These are phyloP conservation scores for Podaxis sp. DNA, from an alignment of 768 basidiomycete species.

Conservation along the genomic window DNA sequence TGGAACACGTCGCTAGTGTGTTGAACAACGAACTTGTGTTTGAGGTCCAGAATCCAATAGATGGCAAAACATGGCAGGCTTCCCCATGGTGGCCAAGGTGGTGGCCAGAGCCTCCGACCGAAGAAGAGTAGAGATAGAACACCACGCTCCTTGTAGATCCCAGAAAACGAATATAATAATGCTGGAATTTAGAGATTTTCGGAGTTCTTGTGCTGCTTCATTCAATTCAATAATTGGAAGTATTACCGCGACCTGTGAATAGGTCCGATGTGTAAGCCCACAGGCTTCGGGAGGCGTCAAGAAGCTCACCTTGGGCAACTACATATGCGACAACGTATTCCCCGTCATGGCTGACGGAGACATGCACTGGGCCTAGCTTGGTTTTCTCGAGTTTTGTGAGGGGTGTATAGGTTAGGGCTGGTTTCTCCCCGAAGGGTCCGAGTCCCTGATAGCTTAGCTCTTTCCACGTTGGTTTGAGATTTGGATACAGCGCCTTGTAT, in stretches of 20 bases:
- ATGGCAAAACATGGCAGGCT: conserved; percentile 40
- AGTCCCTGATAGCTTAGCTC: conserved; percentile 53
- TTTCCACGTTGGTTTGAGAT: conserved; percentile 66
- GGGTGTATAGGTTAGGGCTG: conserved; percentile 44
- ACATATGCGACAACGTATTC: conserved; percentile 74
- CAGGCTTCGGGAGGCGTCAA: neutral
- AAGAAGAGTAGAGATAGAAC: conserved; percentile 9
- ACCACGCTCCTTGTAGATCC: neutral
- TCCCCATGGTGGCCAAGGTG: conserved; percentile 68
- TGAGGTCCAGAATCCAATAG: conserved; percentile 34
- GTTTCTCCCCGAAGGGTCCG: conserved; percentile 29
- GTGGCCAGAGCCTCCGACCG: conserved; percentile 37
- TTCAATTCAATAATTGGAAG: neutral
- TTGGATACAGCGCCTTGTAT: conserved; percentile 81
- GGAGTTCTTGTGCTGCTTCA: neutral
- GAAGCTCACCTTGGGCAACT: conserved; percentile 45
- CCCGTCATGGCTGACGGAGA: conserved; percentile 81
- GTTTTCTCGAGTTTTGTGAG: conserved; percentile 16
- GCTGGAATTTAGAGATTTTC: neutral
- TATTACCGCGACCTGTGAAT: neutral
- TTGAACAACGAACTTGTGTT: conserved; percentile 46
- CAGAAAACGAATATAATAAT: neutral
- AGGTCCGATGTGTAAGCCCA: neutral
- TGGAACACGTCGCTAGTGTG: conserved; percentile 67
- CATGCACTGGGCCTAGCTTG: conserved; percentile 46